Conservation (phyloP, 305 asterid genomes). For the Solanum aculeatissimum region DNA sequence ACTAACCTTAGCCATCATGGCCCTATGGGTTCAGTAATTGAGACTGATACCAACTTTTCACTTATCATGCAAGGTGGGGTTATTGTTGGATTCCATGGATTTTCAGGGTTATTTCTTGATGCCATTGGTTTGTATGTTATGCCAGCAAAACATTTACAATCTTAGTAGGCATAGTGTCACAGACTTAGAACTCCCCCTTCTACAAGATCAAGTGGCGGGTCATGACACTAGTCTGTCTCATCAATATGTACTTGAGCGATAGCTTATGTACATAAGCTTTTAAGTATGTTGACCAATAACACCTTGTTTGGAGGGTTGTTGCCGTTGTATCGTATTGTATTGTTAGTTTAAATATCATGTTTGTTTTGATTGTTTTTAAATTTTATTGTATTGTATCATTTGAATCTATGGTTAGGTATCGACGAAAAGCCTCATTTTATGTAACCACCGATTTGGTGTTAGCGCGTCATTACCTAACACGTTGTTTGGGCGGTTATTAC, state of each 20-base stretch:
- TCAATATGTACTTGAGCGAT: background rate
- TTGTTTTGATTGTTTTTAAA: no score
- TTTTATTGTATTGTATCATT: no score
- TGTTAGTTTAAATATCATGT: background rate
- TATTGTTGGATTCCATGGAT: background rate
- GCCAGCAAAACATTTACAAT: background rate
- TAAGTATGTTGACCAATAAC: background rate
- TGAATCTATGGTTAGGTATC: no score
- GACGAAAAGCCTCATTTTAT: background rate
- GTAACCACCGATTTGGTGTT: no score
- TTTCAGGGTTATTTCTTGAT: background rate
- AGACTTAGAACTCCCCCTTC: no score
- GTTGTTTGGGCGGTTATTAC: no score
- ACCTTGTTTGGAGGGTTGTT: no score
- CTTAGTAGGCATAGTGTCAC: background rate
- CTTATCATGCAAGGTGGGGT: background rate
- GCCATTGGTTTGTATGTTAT: background rate
- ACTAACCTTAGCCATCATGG: background rate
- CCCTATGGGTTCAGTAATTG: background rate
- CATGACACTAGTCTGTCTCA: no score
- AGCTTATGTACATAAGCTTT: background rate
- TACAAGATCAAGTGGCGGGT: no score
- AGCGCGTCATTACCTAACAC: no score
- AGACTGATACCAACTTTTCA: background rate
- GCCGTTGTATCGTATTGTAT: no score